Evolutionary conservation across 2,329 filamentous ascomycete species (phyloP).

Genomic region (Cryphonectria naterciae): DNA sequence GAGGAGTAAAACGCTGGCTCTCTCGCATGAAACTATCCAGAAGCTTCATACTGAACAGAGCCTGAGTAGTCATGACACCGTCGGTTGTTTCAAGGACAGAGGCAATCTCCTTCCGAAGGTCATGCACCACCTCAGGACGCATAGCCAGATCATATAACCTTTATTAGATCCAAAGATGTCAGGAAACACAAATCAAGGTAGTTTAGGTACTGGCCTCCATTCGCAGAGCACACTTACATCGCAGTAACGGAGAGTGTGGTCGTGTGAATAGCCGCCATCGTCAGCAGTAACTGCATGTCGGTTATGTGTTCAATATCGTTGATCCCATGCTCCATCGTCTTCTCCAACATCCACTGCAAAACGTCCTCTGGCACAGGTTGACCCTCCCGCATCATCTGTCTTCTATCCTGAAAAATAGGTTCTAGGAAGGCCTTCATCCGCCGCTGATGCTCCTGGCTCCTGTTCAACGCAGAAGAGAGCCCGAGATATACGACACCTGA

Average conservation of each 20-base stretch:
- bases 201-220: too few species aligned
- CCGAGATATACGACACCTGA: constrained; percentile 10
- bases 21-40: constrained; percentile 30
- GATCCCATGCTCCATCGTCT: constrained; percentile 19
- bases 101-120: constrained; percentile 52
- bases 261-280: constrained; percentile 51
- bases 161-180: background rate
- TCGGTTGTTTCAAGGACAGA: constrained; percentile 38
- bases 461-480: constrained; percentile 12
- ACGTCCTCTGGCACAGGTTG: constrained; percentile 43
- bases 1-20: constrained; percentile 27
- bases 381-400: constrained; percentile 15
- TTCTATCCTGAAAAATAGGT: constrained; percentile 32
- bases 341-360: constrained; percentile 44
- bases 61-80: constrained; percentile 31
- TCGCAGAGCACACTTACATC: constrained; percentile 36
- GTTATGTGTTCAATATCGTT: constrained; percentile 39
- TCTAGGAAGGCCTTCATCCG: constrained; percentile 26
- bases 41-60: constrained; percentile 29
- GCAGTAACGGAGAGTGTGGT: constrained; percentile 47
- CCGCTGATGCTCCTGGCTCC: constrained; percentile 18
- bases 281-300: constrained; percentile 43
- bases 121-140: constrained; percentile 51
- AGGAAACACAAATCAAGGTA: background rate
- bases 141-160: constrained; percentile 52